phyloP scores from a whole-genome alignment of 2,329 filamentous ascomycete species.

The Clonostachys rosea region DNA sequence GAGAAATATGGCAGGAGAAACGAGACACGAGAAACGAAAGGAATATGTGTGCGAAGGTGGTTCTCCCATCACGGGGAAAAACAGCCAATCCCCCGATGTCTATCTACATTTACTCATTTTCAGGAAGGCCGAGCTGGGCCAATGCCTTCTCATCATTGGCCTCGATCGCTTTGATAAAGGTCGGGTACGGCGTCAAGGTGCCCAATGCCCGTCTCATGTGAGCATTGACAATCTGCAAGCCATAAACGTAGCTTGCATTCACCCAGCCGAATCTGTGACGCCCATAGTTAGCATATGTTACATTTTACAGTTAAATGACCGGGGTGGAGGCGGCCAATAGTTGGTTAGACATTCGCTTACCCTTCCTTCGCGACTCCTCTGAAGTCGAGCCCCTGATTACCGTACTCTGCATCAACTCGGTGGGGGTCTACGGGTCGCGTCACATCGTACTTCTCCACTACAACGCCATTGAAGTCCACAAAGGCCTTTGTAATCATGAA shows the following conservation, averaged over 20 bases:
- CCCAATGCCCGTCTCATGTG: constrained; percentile 88
- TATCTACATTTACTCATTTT: background rate
- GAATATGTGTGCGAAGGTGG: no score
- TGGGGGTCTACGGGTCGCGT: constrained; percentile 87
- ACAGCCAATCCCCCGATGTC: no score
- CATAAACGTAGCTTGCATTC: constrained; percentile 95
- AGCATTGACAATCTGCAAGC: constrained; percentile 80
- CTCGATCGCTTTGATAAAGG: constrained; percentile 66
- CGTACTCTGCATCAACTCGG: constrained; percentile 93
- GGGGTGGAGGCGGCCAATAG: background rate
- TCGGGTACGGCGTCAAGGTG: constrained; percentile 81
- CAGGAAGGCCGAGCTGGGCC: constrained; percentile 28
- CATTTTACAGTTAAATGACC: background rate
- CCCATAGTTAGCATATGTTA: background rate
- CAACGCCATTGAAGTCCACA: constrained; percentile 96
- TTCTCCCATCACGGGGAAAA: no score
- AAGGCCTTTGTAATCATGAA: constrained; percentile 99
- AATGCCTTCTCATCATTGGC: constrained; percentile 48
- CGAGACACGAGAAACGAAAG: background rate
- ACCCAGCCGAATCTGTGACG: constrained; percentile 89
- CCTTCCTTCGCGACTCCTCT: constrained; percentile 95
- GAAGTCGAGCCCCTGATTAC: constrained; percentile 93
- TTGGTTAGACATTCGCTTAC: constrained; percentile 49
- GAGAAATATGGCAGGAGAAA: background rate
- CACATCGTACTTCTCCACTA: constrained; percentile 98